phyloP scores from a whole-genome alignment of 805 yeast species.

The Priceomyces haplophilus region DNA sequence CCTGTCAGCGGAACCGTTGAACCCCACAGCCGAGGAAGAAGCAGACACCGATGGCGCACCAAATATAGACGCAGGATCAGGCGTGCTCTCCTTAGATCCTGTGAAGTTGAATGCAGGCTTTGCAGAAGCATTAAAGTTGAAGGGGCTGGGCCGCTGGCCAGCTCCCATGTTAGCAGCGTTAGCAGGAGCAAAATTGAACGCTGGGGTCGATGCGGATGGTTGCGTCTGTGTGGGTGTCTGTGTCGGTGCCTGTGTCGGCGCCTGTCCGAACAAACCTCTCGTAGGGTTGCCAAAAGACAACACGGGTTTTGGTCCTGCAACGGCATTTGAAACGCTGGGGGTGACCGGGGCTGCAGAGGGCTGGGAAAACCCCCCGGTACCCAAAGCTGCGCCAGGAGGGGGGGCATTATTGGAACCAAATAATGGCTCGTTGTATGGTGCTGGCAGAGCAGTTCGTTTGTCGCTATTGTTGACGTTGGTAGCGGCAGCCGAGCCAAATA shows the following conservation, averaged over 20 bases:
- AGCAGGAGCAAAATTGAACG: conserved; percentile 2
- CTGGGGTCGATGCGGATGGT: conserved; percentile 1
- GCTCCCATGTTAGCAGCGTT: not conserved
- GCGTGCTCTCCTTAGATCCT: conserved; percentile 23
- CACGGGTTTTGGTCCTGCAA: conserved; percentile 4
- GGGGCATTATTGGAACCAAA: not conserved
- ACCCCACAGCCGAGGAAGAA: conserved; percentile 4
- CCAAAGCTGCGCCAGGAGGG: conserved; percentile 9
- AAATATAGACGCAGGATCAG: conserved; percentile 33
- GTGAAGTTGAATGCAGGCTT: conserved; percentile 21
- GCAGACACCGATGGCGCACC: conserved; percentile 13
- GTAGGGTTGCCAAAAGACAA: conserved; percentile 5
- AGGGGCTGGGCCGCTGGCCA: not conserved
- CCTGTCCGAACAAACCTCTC: not conserved
- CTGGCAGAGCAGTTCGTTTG: too few species aligned
- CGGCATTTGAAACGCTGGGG: not conserved
- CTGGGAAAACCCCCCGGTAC: conserved; percentile 10
- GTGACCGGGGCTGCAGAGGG: not conserved
- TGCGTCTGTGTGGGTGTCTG: not conserved
- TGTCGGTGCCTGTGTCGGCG: not conserved
- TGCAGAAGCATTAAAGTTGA: conserved; percentile 1
- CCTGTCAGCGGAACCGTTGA: conserved; percentile 5
- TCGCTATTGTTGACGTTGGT: not conserved
- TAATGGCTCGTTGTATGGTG: not conserved
- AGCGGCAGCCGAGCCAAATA: conserved; percentile 6